Conservation (phyloP, 2,329 filamentous ascomycete species). For the Sporothrix globosa region DNA sequence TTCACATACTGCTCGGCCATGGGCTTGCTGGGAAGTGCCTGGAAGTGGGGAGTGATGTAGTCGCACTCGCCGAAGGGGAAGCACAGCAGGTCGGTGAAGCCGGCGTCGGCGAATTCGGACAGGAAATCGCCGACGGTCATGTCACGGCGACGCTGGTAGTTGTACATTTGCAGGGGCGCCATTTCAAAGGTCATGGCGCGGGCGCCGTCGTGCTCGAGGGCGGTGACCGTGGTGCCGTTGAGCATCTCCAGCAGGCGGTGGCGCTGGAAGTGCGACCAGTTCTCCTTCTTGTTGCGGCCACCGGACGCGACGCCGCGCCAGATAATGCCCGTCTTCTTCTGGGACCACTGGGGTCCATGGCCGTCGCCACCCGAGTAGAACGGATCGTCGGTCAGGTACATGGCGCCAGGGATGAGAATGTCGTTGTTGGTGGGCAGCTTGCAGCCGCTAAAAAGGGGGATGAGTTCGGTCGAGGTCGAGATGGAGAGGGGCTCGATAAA, state of each 20-base stretch:
- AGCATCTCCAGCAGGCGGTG: conserved; percentile 71
- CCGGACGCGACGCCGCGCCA: conserved; percentile 70
- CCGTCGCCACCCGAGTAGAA: conserved; percentile 61
- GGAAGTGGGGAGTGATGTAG: conserved; percentile 47
- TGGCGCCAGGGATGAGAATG: conserved; percentile 63
- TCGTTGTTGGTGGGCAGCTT: conserved; percentile 64
- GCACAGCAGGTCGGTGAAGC: conserved; percentile 51
- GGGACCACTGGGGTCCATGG: conserved; percentile 60
- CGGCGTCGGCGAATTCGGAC: conserved; percentile 47
- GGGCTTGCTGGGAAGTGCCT: conserved; percentile 42
- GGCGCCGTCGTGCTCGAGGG: conserved; percentile 49
- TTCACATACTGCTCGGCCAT: conserved; percentile 56
- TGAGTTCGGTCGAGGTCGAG: conserved; percentile 53
- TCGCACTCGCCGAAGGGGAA: conserved; percentile 44
- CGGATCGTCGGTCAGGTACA: conserved; percentile 63
- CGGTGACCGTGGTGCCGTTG: conserved; percentile 61
- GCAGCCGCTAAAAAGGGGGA: conserved; percentile 63
- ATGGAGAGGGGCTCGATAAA: conserved; percentile 56
- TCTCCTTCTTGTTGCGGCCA: conserved; percentile 55
- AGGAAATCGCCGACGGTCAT: conserved; percentile 50
- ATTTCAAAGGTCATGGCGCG: conserved; percentile 55
- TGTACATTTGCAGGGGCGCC: conserved; percentile 49
- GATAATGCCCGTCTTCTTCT: conserved; percentile 59
- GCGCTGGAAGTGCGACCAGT: conserved; percentile 71
- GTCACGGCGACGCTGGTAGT: conserved; percentile 45